Percentiles rank a stretch among this genome's conserved stretches.
Conservation (phyloP, 805 yeast genomes). For the Saturnispora galanensis region DNA sequence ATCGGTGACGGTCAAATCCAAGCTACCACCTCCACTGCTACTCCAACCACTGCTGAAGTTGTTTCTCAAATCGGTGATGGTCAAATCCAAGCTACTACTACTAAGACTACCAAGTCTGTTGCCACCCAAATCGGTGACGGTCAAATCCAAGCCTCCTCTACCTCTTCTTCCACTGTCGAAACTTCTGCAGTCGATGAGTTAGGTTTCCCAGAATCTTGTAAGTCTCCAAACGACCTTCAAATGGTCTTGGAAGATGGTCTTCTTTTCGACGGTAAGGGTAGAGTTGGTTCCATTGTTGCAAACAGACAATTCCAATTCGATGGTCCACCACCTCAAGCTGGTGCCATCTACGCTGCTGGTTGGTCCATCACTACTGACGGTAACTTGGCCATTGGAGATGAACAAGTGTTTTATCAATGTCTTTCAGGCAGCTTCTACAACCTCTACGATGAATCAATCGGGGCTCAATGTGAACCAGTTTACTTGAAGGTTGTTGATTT, state of each 20-base stretch:
- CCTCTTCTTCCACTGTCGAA: constrained; percentile 24
- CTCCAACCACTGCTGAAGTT: constrained; percentile 23
- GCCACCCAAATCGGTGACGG: constrained; percentile 28
- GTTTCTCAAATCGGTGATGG: constrained; percentile 27
- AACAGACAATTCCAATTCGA: constrained; percentile 59
- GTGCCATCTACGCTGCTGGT: constrained; percentile 44
- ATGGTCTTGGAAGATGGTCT: constrained; percentile 34
- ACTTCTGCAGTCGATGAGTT: constrained; percentile 17
- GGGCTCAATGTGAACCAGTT: constrained; percentile 37
- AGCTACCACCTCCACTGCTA: constrained; percentile 25
- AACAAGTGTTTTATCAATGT: constrained; percentile 43
- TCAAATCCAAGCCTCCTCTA: constrained; percentile 27
- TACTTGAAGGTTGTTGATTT: constrained; percentile 37
- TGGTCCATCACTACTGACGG: constrained; percentile 39
- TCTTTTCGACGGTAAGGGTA: constrained; percentile 37
- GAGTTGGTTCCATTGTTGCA: constrained; percentile 52
- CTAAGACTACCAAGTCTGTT: constrained; percentile 19
- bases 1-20: constrained; percentile 44
- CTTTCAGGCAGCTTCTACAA: constrained; percentile 49
- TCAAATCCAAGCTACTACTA: constrained; percentile 26
- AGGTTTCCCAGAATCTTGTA: constrained; percentile 28
- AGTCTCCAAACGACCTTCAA: constrained; percentile 30
- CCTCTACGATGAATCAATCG: constrained; percentile 42
- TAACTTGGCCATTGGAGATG: constrained; percentile 42
- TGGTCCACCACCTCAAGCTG: constrained; percentile 58